Evolutionary conservation across 2,329 filamentous ascomycete species (phyloP).

Genomic region (Fusarium austroafricanum): DNA sequence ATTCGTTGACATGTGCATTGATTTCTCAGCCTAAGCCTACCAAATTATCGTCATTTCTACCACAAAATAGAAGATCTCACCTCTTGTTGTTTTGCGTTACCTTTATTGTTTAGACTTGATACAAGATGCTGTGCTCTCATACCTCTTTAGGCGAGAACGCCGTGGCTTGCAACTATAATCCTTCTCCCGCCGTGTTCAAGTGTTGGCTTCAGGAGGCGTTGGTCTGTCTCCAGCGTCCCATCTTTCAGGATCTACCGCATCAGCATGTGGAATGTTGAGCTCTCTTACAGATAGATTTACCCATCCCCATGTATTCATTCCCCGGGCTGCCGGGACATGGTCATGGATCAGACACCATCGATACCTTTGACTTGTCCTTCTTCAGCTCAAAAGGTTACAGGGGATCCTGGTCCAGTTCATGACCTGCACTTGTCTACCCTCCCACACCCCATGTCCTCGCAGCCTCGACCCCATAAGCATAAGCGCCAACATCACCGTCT

Average conservation of each 20-base stretch:
- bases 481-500: constrained; percentile 27
- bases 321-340: constrained; percentile 8
- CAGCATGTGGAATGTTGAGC: background rate
- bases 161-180: constrained; percentile 20
- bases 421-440: constrained; percentile 18
- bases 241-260: background rate
- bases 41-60: background rate
- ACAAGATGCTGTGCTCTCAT: constrained; percentile 21
- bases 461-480: constrained; percentile 15
- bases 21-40: constrained; percentile 1
- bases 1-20: constrained; percentile 8
- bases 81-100: constrained; percentile 5
- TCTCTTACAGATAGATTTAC: constrained; percentile 10
- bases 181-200: constrained; percentile 23
- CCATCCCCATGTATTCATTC: constrained; percentile 4
- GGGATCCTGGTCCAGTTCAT: constrained; percentile 38
- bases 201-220: constrained; percentile 19
- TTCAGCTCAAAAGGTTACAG: constrained; percentile 13
- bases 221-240: background rate
- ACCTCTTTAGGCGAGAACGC: constrained; percentile 12
- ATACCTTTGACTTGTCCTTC: constrained; percentile 1
- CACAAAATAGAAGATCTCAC: background rate
- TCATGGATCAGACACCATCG: background rate
- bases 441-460: background rate
- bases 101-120: constrained; percentile 12